These are phyloP conservation scores for Mycocentrospora acerina DNA, from an alignment of 2,329 filamentous ascomycete species.

Conservation along the genomic window DNA sequence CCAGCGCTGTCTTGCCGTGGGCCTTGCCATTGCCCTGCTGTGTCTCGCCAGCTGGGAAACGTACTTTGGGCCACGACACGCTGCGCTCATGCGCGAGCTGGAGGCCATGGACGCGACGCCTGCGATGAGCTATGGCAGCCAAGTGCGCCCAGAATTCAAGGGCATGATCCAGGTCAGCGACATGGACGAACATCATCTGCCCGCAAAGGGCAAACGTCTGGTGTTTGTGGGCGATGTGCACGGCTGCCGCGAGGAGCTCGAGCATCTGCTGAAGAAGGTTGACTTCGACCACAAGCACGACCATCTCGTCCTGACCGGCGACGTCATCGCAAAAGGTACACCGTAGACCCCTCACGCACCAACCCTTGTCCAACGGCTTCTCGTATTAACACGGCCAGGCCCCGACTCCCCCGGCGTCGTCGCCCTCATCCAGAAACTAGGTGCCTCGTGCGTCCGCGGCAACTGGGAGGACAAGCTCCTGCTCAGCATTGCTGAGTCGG, in stretches of 20 bases:
- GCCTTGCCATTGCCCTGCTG: conserved; percentile 29
- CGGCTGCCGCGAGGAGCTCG: conserved; percentile 69
- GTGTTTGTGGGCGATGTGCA: conserved; percentile 91
- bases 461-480: conserved; percentile 91
- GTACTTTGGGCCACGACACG: conserved; percentile 40
- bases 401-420: conserved; percentile 80
- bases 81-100: conserved; percentile 35
- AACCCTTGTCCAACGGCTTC: neutral
- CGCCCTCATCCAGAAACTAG: conserved; percentile 69
- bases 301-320: conserved; percentile 42
- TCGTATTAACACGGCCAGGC: conserved; percentile 38
- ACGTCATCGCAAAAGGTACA: conserved; percentile 67
- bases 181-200: conserved; percentile 51
- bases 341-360: too few species aligned
- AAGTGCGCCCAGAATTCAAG: conserved; percentile 50
- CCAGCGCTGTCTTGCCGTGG: conserved; percentile 38
- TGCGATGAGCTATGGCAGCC: conserved; percentile 47
- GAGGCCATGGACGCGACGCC: conserved; percentile 36
- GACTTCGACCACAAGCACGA: conserved; percentile 62
- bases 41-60: conserved; percentile 40
- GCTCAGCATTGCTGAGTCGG: conserved; percentile 57
- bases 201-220: conserved; percentile 58
- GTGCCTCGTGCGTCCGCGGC: conserved; percentile 80
- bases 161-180: conserved; percentile 54
- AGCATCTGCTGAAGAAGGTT: conserved; percentile 65